Conservation (phyloP, 1,284 basidiomycete species). For the Ustilago trichophora region DNA sequence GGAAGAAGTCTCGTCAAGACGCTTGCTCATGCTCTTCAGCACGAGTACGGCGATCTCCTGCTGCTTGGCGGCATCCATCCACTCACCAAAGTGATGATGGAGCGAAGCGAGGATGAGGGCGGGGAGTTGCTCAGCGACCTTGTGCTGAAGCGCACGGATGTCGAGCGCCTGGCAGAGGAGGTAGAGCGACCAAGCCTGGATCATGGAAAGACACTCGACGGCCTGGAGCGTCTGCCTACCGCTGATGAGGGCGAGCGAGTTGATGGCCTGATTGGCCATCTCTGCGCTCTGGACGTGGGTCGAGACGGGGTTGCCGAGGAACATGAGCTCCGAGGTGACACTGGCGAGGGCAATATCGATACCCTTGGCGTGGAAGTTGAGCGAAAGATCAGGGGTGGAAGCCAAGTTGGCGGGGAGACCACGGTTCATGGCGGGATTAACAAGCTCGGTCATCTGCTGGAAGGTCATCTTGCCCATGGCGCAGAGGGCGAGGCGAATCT, state of each 20-base stretch:
- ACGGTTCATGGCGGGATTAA: slow-evolving; percentile 67
- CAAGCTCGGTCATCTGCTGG: slow-evolving; percentile 81
- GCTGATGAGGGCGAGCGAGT: slow-evolving; percentile 54
- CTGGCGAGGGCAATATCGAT: slow-evolving; percentile 76
- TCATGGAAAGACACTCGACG: slow-evolving; percentile 53
- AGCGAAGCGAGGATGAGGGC: slow-evolving; percentile 39
- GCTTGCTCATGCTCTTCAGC: slow-evolving; percentile 45
- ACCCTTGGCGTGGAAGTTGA: slow-evolving; percentile 83
- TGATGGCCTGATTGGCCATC: slow-evolving; percentile 59
- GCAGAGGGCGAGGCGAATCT: slow-evolving; percentile 80
- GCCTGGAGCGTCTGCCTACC: slow-evolving; percentile 53
- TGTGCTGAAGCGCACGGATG: slow-evolving; percentile 56
- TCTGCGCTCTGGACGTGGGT: slow-evolving; percentile 76
- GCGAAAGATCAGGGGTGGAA: slow-evolving; percentile 49
- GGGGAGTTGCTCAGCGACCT: slow-evolving; percentile 40
- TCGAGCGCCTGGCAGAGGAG: slow-evolving; percentile 60
- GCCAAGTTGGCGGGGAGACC: slow-evolving; percentile 54
- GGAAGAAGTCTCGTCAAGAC: slow-evolving; percentile 57
- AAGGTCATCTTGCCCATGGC: slow-evolving; percentile 85
- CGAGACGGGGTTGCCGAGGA: slow-evolving; percentile 82
- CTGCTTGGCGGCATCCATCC: slow-evolving; percentile 54
- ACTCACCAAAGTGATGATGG: slow-evolving; percentile 49
- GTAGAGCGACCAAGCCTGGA: slow-evolving; percentile 60
- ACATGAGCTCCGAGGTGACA: slow-evolving; percentile 75
- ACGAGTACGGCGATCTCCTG: slow-evolving; percentile 38